phyloP scores from a whole-genome alignment of 257 asterid genomes.

The Nemophila menziesii region DNA sequence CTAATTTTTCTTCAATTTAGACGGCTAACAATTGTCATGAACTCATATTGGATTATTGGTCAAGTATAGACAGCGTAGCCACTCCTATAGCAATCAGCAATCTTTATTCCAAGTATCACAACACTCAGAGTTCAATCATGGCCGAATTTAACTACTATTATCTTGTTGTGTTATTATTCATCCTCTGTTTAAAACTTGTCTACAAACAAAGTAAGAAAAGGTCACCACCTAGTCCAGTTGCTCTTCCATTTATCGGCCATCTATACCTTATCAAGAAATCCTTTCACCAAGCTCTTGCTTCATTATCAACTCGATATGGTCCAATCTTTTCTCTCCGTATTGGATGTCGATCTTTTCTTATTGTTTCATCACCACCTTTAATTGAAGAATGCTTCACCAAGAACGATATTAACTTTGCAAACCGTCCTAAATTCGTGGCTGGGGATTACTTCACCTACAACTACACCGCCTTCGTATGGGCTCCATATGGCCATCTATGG shows the following conservation, averaged over 20 bases:
- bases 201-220: too few species aligned
- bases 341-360: constrained; percentile 22
- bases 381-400: constrained; percentile 25
- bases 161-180: too few species aligned
- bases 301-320: constrained; percentile 31
- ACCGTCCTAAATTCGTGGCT: constrained; percentile 5
- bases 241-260: constrained; percentile 41
- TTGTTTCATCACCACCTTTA: constrained; percentile 32
- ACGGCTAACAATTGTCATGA: too few species aligned
- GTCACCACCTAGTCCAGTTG: too few species aligned
- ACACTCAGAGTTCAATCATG: too few species aligned
- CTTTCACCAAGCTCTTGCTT: constrained; percentile 24
- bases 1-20: too few species aligned
- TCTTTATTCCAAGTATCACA: too few species aligned
- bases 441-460: constrained; percentile 14
- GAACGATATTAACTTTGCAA: constrained; percentile 13
- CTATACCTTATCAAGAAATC: constrained; percentile 38
- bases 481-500: constrained; percentile 18
- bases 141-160: too few species aligned
- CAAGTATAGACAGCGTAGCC: too few species aligned
- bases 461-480: constrained; percentile 9
- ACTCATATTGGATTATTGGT: too few species aligned
- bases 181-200: too few species aligned
- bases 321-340: constrained; percentile 28
- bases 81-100: too few species aligned